Base-by-base conservation (phyloP, 129 eudicot genomes). In the Saussurea involucrata region DNA sequence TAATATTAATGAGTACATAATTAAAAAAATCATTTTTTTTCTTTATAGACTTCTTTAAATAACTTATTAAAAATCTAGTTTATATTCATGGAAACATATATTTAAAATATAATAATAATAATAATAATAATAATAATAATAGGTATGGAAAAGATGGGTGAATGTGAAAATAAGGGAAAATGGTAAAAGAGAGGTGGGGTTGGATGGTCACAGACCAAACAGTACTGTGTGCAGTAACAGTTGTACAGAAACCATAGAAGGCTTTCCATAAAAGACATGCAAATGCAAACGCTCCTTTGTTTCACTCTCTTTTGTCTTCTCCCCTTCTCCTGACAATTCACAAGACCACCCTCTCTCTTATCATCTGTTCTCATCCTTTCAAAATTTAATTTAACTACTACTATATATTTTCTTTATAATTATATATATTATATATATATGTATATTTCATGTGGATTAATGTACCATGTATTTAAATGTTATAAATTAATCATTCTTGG, bases 301-400 rank as follows among this genome's bases (percentile, higher is more conserved):
- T 81, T 81, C 84, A 81, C 80, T 74, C 84, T 74, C 76, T 66
- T 81, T 81, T 81, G 84, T 81, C 84, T 81, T 81, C 84, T 74
- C 80, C 75, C 74, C 60, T 81, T 63, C 29, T 67, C 15, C 84
- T 81, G 84, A 81, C 84, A 81, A 60, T 74, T 81, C 84, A 81
- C 80, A 81, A 81, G 84, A 81, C 84, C 66, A 24, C 40, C 77
- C 21, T 32, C 63, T 68, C 63, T 60, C n/a, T n/a, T n/a, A n/a
- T n/a, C n/a, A 22, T 34, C 36, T 3, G 29, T 17, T 75, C 33
- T 33, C 74, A 65, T 58, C 58, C 20, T 66, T 12, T 61, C 22
- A 21, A 8, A 17, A 40, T 8, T 33, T 3, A 15, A 18, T 42
- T 29, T 44, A 4, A 49, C 21, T 4, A 49, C 10, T 20, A 18